Evolutionary conservation across 345 rosid species (phyloP), one percentile per base, ranked within the genome.

Genomic region (Heritiera fomes): DNA sequence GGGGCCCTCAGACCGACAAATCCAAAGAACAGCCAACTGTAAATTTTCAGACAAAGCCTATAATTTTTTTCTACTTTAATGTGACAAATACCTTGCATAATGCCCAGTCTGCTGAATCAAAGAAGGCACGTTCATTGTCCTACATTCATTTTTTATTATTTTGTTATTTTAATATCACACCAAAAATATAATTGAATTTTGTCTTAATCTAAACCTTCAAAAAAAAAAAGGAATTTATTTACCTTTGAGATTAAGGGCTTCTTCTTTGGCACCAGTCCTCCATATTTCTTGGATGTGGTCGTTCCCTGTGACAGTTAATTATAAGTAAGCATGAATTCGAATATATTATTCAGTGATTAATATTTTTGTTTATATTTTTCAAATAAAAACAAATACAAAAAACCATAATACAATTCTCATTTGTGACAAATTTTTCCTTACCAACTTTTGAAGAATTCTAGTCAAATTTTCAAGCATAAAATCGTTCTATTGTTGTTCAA

Each of bases 41-140:
- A 41, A 58, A 38, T 20, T 40, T 40, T 40, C 38, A 34, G 45
- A 15, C 34, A n/a, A 10, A n/a, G n/a, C n/a, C n/a, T n/a, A n/a
- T 23, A 23, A 23, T 23, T 23, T 34, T 4, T 49, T 15, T 69
- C 23, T 30, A 14, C 45, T 53, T 15, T 34, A 63, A 47, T 13
- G 55, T 13, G 68, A n/a, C 43, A 55, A 34, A 8, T 86, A 94
- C 98, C 94, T 94, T 94, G 75, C 86, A 80, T 17, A 94, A 68
- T 79, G 91, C 94, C 97, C 98, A 94, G 58, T 94, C 98, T 3
- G 98, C 98, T 32, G 98, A 94, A 84, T 94, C 98, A 73, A 94
- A 94, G 85, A 91, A 92, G 62, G 97, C 91, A 78, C 96, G 94
- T 81, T 87, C 92, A 46, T 87, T 84, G 77, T 88, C 93, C 98